Conservation (phyloP, 331 rosid species). For the Dryas integrifolia region DNA sequence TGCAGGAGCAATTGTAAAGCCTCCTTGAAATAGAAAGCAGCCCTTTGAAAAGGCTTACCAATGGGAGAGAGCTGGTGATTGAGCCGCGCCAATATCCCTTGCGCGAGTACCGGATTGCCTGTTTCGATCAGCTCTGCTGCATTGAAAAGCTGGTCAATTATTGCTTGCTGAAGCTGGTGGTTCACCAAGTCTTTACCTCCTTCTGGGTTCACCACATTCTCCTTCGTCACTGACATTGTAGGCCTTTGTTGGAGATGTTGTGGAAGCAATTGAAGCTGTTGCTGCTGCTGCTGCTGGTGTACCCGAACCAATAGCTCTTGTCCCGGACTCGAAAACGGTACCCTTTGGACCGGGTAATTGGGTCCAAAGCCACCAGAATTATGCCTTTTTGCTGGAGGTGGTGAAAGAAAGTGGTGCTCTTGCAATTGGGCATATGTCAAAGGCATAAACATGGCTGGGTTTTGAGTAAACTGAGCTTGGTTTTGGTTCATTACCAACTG, state of each 20-base stretch:
- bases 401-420: constrained; percentile 52
- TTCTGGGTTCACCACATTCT: constrained; percentile 41
- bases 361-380: constrained; percentile 46
- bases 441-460: constrained; percentile 58
- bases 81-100: constrained; percentile 99
- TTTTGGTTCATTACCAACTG: constrained; percentile 53
- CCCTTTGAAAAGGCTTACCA: constrained; percentile 92
- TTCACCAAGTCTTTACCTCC: constrained; percentile 47
- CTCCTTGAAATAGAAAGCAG: constrained; percentile 84
- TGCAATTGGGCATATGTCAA: constrained; percentile 50
- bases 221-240: constrained; percentile 40
- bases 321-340: constrained; percentile 47
- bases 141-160: constrained; percentile 65
- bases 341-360: constrained; percentile 39
- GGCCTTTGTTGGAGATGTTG: constrained; percentile 61
- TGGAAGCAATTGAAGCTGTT: constrained; percentile 56
- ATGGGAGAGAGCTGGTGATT: constrained; percentile 94
- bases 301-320: constrained; percentile 48
- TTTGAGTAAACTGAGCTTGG: constrained; percentile 53
- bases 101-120: constrained; percentile 83
- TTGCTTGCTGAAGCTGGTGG: constrained; percentile 67
- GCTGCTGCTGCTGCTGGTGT: constrained; percentile 33
- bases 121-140: constrained; percentile 81
- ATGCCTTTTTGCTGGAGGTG: constrained; percentile 57
- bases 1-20: constrained; percentile 61